Conservation (phyloP, 257 asterid genomes). For the Rubia yunnanensis region DNA sequence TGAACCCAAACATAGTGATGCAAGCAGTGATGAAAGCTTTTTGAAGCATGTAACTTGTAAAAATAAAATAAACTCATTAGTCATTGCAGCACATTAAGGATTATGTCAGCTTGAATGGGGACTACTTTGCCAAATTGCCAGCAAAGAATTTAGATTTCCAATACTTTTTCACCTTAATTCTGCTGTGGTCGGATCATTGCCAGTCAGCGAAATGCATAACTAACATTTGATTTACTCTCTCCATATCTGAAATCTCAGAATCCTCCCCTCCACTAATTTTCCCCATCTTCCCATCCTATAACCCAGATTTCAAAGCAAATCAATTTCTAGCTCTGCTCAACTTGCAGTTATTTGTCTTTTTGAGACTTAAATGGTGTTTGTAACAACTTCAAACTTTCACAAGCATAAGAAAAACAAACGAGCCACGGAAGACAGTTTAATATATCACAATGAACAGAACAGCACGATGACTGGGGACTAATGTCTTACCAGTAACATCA, state of each 20-base stretch:
- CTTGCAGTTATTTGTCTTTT: not conserved
- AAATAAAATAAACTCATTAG: not conserved
- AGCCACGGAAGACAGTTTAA: not conserved
- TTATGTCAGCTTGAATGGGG: not conserved
- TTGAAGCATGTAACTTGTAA: not conserved
- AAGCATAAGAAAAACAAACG: not conserved
- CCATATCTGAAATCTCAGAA: not conserved
- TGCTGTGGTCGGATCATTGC: not conserved
- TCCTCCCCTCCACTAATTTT: not conserved
- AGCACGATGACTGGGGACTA: not conserved
- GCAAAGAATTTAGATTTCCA: not conserved
- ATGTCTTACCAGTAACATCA: conserved; percentile 63
- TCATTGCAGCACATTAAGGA: not conserved
- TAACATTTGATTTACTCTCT: not conserved
- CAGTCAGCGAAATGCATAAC: not conserved
- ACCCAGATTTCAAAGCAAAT: not conserved
- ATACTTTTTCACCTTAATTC: not conserved
- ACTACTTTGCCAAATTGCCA: not conserved
- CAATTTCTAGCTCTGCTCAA: not conserved
- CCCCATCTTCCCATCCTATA: not conserved
- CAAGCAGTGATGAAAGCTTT: not conserved
- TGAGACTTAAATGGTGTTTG: not conserved
- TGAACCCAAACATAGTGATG: not conserved
- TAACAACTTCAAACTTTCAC: not conserved
- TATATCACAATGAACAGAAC: not conserved